These are phyloP conservation scores for Myxozyma mucilagina DNA, from an alignment of 805 yeast species.

Conservation along the genomic window DNA sequence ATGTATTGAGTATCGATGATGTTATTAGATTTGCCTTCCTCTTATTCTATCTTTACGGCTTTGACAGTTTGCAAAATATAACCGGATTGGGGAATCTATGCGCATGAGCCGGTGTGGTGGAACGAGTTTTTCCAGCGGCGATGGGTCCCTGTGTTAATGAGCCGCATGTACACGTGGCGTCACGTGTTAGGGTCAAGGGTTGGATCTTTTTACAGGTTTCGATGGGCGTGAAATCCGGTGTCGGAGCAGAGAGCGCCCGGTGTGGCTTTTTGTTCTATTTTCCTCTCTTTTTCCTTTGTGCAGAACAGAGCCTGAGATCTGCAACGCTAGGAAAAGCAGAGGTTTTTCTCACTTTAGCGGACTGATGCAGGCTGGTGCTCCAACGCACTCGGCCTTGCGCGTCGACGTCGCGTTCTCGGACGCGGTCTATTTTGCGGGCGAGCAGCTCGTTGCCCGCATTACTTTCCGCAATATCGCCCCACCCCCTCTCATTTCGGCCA, in stretches of 20 bases:
- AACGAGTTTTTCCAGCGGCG: not conserved
- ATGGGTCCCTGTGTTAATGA: not conserved
- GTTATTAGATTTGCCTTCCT: too few relatives aligned
- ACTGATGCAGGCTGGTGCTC: constrained; percentile 11
- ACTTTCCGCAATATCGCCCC: constrained; percentile 38
- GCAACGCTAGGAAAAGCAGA: too few relatives aligned
- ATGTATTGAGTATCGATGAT: too few relatives aligned
- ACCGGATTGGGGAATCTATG: too few relatives aligned
- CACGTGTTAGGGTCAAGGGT: constrained; percentile 8
- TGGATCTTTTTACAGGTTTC: too few relatives aligned
- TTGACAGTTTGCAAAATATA: too few relatives aligned
- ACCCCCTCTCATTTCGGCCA: not conserved
- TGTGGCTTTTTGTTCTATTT: not conserved
- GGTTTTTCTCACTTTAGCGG: too few relatives aligned
- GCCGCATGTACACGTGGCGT: constrained; percentile 5
- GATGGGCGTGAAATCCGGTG: not conserved
- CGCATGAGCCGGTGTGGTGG: too few relatives aligned
- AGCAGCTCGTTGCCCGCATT: constrained; percentile 39
- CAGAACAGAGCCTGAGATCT: too few relatives aligned
- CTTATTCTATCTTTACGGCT: too few relatives aligned
- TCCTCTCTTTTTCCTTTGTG: too few relatives aligned
- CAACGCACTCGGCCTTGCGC: constrained; percentile 23
- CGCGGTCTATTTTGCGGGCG: constrained; percentile 46
- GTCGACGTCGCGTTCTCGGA: constrained; percentile 44
- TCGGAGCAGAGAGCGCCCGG: not conserved